Base-by-base conservation (phyloP, 768 basidiomycete genomes). In the Phaeotremella skinneri region DNA sequence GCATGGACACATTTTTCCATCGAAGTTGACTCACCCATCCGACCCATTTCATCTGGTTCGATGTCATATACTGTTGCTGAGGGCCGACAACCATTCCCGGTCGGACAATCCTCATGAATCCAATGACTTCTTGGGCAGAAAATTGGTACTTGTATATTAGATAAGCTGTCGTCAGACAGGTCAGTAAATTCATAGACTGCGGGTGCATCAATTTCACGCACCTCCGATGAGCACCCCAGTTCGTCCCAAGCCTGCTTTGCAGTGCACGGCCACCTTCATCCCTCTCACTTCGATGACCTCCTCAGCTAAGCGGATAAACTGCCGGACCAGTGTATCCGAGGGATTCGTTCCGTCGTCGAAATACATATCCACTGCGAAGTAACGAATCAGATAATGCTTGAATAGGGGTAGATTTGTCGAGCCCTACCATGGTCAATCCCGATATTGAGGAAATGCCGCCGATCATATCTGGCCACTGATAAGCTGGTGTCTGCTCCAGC, bases 271-370 rank as follows among this genome's bases (percentile, higher is more conserved):
- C 47, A 93, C 86, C 25, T 86, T 88, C 50, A 90, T 89, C 11
- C 89, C 89, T 20, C 34, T 53, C 14, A 68, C 76, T 61, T 88
- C 85, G 47, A 97, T 85, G 27, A 88, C 81, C 20, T 83, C 80
- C 70, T 97, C 93, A 1, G 87, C 85, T 54, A 90, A 79, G 66
- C 89, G 87, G 66, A 99, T 88, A 72, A 99, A 99, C 57, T 85
- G 84, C 54, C 91, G 83, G 43, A 92, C 89, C 68, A 97, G 96
- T 58, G 96, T 90, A 77, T 96, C 90, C 0, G 91, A 88, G 4
- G 94, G 94, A 76, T 98, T 98, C 23, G 92, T 96, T 21, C 96
- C 96, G 75, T 99, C 96, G 76, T 97, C 92, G 66, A 96, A 98
- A 78, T 94, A 97, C 63, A 97, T 83, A 13, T 70, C 69, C 27